Evolutionary conservation across 805 yeast genomes (phyloP), one percentile per base, ranked within the genome.

Genomic region (Kazachstania martiniae): DNA sequence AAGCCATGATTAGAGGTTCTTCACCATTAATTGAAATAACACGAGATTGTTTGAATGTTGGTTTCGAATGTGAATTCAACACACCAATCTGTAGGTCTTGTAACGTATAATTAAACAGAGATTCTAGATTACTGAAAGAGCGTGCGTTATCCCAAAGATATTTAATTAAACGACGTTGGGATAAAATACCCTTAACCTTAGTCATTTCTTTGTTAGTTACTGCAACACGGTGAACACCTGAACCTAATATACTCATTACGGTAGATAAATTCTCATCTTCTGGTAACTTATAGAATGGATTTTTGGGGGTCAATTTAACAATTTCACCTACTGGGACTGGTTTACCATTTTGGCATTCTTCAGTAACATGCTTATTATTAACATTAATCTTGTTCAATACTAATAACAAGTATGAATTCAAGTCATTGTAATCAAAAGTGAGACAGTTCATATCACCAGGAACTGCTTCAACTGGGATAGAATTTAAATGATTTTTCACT

Each of bases 221-320:
- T 8, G 96, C 95, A 14, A 89, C 74, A 51, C 98, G 69, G 60
- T 91, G 98, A 3, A 87, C 95, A 14, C 98, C 98, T 25, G 82
- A 73, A n/a, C 96, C 97, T 39, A 89, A 64, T 9, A 82, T 75
- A 55, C 85, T 93, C 46, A 83, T 81, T 2, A 84, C 95, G 4
- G 73, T 68, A 26, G 77, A 66, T 32, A 89, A 62, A 14, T 76
- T 71, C 35, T 79, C 86, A 12, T 65, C 51, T 46, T 83, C 86
- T 27, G 74, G 70, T 36, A 91, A 63, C 50, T 83, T 81, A 39
- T 81, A 69, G 50, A 87, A 85, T 3, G 94, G 94, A 49, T 85
- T 89, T 52, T 87, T 87, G 21, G 85, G 86, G 15, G 89, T 79
- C 39, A 91, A 61, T 46, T 75, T 77, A 31, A 86, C 77, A 22